phyloP scores from a whole-genome alignment of 495 filamentous ascomycete genomes.

The Astrothelium subdiscretum region DNA sequence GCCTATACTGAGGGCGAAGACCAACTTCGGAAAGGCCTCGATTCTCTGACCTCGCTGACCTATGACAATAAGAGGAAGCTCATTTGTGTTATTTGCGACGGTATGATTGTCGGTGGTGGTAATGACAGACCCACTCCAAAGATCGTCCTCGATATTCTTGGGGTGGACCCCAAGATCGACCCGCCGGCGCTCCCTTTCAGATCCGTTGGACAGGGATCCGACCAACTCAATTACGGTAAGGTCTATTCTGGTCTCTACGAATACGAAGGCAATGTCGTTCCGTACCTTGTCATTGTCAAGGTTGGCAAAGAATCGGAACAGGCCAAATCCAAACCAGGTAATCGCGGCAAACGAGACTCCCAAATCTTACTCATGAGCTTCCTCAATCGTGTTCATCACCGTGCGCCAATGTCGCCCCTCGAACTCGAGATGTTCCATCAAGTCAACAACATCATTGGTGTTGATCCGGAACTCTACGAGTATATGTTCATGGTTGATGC shows the following conservation, averaged over 20 bases:
- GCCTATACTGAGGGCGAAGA: slow-evolving; percentile 98
- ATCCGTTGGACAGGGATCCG: slow-evolving; percentile 76
- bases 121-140: slow-evolving; percentile 96
- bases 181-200: slow-evolving; percentile 88
- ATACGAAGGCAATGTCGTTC: slow-evolving; percentile 93
- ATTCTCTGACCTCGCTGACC: slow-evolving; percentile 84
- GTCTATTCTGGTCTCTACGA: slow-evolving; percentile 98
- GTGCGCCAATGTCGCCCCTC: slow-evolving; percentile 82
- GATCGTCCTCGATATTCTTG: slow-evolving; percentile 93
- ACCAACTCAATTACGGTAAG: slow-evolving; percentile 96
- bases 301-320: slow-evolving; percentile 95
- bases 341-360: slow-evolving; percentile 95
- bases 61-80: slow-evolving; percentile 98
- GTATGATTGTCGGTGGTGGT: slow-evolving; percentile 90
- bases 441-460: slow-evolving; percentile 97
- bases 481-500: slow-evolving; percentile 97
- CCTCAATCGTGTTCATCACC: slow-evolving; percentile 94
- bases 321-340: slow-evolving; percentile 82
- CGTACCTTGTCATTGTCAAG: slow-evolving; percentile 92
- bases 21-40: slow-evolving; percentile 77
- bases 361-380: slow-evolving; percentile 80
- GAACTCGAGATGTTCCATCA: slow-evolving; percentile 98
- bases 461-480: slow-evolving; percentile 94
- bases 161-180: slow-evolving; percentile 93
- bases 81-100: slow-evolving; percentile 87